These are phyloP conservation scores for Leccinum cinnamomeum DNA, from an alignment of 1,284 basidiomycete species.

Conservation along the genomic window DNA sequence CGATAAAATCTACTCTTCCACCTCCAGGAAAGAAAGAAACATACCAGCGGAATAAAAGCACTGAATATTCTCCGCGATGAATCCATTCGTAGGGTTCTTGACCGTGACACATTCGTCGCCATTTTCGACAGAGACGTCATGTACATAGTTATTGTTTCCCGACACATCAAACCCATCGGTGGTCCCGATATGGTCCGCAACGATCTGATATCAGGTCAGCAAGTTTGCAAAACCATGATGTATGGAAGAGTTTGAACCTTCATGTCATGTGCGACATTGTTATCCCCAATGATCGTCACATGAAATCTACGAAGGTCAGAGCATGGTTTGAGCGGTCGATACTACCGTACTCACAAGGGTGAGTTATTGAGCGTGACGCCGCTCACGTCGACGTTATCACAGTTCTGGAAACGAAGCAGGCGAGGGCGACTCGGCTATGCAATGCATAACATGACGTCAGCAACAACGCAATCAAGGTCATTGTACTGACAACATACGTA, in stretches of 20 bases:
- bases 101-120: slow-evolving; percentile 23
- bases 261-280: slow-evolving; percentile 16
- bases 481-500: slow-evolving; percentile 6
- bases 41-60: slow-evolving; percentile 18
- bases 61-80: slow-evolving; percentile 13
- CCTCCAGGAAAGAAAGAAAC: not conserved
- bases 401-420: slow-evolving; percentile 14
- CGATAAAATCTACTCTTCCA: not conserved
- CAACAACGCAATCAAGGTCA: not conserved
- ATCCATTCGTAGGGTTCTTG: slow-evolving; percentile 17
- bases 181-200: slow-evolving; percentile 18
- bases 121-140: slow-evolving; percentile 24
- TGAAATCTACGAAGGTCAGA: slow-evolving; percentile 13
- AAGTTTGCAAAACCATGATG: not conserved
- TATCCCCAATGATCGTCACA: slow-evolving; percentile 9
- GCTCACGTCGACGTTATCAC: slow-evolving; percentile 15
- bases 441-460: slow-evolving; percentile 7
- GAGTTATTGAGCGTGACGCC: slow-evolving; percentile 18
- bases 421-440: slow-evolving; percentile 9
- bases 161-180: slow-evolving; percentile 19
- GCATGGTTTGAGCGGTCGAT: not conserved
- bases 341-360: slow-evolving; percentile 6
- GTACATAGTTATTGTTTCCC: slow-evolving; percentile 17
- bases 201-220: slow-evolving; percentile 6
- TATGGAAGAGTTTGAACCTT: not conserved